phyloP scores from a whole-genome alignment of 768 basidiomycete genomes.

The Termitomyces sp. region DNA sequence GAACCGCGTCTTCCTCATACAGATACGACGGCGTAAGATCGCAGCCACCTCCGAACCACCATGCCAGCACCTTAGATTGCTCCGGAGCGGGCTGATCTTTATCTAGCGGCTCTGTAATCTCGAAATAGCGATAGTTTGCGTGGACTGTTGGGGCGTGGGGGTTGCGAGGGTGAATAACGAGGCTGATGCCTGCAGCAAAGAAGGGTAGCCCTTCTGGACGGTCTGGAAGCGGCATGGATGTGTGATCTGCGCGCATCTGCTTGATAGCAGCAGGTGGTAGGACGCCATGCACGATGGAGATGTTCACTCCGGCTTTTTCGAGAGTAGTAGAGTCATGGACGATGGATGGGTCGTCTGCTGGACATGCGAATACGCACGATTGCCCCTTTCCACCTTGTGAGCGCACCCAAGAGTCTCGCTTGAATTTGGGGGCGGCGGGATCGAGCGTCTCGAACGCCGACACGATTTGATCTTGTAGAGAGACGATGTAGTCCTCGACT shows the following conservation, averaged over 20 bases:
- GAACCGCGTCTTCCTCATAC: slow-evolving; percentile 76
- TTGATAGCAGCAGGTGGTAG: slow-evolving; percentile 87
- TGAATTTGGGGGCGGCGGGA: slow-evolving; percentile 61
- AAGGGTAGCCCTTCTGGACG: slow-evolving; percentile 70
- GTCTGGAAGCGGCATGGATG: slow-evolving; percentile 62
- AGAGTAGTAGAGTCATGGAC: slow-evolving; percentile 49
- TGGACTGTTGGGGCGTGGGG: slow-evolving; percentile 93
- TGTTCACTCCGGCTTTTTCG: slow-evolving; percentile 96
- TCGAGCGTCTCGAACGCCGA: slow-evolving; percentile 74
- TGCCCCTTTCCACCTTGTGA: slow-evolving; percentile 69
- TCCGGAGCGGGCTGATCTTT: slow-evolving; percentile 23
- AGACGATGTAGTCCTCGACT: slow-evolving; percentile 69
- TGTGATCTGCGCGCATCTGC: slow-evolving; percentile 94
- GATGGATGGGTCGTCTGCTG: slow-evolving; percentile 26
- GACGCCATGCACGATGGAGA: slow-evolving; percentile 83
- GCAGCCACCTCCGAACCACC: slow-evolving; percentile 98
- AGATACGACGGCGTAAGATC: slow-evolving; percentile 95
- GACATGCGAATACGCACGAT: slow-evolving; percentile 74
- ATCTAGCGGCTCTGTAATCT: slow-evolving; percentile 56
- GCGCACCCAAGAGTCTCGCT: slow-evolving; percentile 76
- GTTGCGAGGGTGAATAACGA: slow-evolving; percentile 92
- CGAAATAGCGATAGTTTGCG: slow-evolving; percentile 97
- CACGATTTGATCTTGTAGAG: slow-evolving; percentile 79
- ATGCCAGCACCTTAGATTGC: slow-evolving; percentile 61
- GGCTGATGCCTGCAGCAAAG: slow-evolving; percentile 87